A percentile compares a stretch with the other conserved stretches of the same genome.
phyloP scores from a whole-genome alignment of 805 yeast genomes.

The Ogataea nonfermentans region DNA sequence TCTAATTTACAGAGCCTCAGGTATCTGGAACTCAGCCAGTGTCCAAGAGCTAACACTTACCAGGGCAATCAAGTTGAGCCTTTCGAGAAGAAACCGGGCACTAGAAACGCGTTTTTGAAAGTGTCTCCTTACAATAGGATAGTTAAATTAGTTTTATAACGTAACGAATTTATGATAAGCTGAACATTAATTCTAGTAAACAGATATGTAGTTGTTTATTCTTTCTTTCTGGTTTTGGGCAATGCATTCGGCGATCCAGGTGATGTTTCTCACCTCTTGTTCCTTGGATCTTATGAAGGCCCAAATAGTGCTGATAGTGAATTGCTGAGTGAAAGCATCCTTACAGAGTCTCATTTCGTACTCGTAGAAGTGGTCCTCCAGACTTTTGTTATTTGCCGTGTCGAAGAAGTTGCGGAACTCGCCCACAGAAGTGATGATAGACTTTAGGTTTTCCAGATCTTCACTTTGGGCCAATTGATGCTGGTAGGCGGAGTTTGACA shows the following conservation, averaged over 20 bases:
- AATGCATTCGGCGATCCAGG: slow-evolving; percentile 99
- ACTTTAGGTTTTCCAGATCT: slow-evolving; percentile 80
- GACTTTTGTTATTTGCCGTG: slow-evolving; percentile 48
- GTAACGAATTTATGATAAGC: slow-evolving; percentile 7
- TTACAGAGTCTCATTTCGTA: slow-evolving; percentile 90
- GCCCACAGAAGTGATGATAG: slow-evolving; percentile 58
- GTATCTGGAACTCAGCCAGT: slow-evolving; percentile 63
- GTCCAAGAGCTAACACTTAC: slow-evolving; percentile 64
- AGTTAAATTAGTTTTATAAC: slow-evolving; percentile 54
- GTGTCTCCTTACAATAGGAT: slow-evolving; percentile 47
- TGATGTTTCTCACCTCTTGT: slow-evolving; percentile 93
- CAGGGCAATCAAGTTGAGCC: slow-evolving; percentile 60
- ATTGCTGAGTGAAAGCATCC: slow-evolving; percentile 95
- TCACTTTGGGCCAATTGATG: slow-evolving; percentile 70
- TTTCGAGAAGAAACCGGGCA: slow-evolving; percentile 48
- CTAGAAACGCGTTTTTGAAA: slow-evolving; percentile 58
- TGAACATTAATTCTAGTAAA: slow-evolving; percentile 45
- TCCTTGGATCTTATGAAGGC: slow-evolving; percentile 96
- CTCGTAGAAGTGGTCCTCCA: slow-evolving; percentile 93
- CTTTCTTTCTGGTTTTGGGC: slow-evolving; percentile 97
- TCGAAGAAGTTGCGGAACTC: slow-evolving; percentile 64
- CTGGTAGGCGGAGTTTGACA: slow-evolving; percentile 66
- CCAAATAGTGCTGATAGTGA: slow-evolving; percentile 86
- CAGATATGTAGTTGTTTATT: slow-evolving; percentile 86
- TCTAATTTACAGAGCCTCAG: slow-evolving; percentile 53